A percentile compares a stretch with the other conserved stretches of the same genome.
These are phyloP conservation scores for Raffaelea deltoideospora DNA, from an alignment of 2,329 filamentous ascomycete species.

Conservation along the genomic window DNA sequence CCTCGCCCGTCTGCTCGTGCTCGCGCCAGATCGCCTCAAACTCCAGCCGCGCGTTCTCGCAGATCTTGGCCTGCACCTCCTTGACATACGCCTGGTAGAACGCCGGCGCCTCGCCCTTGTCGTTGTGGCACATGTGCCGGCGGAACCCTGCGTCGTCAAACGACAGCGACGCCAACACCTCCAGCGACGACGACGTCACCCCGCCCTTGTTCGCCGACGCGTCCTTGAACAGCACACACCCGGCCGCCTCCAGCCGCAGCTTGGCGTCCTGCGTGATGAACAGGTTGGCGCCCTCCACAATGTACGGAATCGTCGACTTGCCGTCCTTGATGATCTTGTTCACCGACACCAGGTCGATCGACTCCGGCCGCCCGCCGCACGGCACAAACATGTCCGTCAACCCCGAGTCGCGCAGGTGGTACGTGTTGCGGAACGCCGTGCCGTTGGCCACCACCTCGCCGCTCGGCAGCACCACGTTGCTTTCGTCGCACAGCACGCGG, in stretches of 20 bases:
- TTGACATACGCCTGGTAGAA: slow-evolving; percentile 94
- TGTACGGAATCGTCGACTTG: slow-evolving; percentile 78
- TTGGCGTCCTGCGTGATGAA: slow-evolving; percentile 99
- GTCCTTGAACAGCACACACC: slow-evolving; percentile 92
- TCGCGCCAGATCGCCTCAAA: slow-evolving; percentile 99
- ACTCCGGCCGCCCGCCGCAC: slow-evolving; percentile 90
- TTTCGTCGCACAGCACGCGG: slow-evolving; percentile 82
- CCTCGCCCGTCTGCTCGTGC: slow-evolving; percentile 62
- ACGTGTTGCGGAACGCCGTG: slow-evolving; percentile 92
- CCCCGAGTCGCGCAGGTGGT: slow-evolving; percentile 69
- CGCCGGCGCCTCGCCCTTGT: slow-evolving; percentile 54
- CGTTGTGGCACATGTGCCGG: slow-evolving; percentile 83
- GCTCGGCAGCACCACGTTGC: slow-evolving; percentile 69
- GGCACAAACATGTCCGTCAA: slow-evolving; percentile 84
- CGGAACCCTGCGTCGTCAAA: slow-evolving; percentile 85
- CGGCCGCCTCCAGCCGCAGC: slow-evolving; percentile 85
- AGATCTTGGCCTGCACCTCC: slow-evolving; percentile 79
- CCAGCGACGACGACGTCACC: slow-evolving; percentile 91
- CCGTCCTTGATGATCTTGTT: slow-evolving; percentile 80
- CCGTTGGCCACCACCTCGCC: slow-evolving; percentile 85
- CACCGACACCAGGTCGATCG: slow-evolving; percentile 81
- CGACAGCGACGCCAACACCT: slow-evolving; percentile 84
- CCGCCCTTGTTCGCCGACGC: slow-evolving; percentile 97
- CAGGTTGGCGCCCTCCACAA: slow-evolving; percentile 87
- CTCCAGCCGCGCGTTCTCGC: slow-evolving; percentile 80